Percentiles rank a stretch among this genome's conserved stretches.
phyloP scores from a whole-genome alignment of 352 stramenopile species.

The Phytophthora pisi region DNA sequence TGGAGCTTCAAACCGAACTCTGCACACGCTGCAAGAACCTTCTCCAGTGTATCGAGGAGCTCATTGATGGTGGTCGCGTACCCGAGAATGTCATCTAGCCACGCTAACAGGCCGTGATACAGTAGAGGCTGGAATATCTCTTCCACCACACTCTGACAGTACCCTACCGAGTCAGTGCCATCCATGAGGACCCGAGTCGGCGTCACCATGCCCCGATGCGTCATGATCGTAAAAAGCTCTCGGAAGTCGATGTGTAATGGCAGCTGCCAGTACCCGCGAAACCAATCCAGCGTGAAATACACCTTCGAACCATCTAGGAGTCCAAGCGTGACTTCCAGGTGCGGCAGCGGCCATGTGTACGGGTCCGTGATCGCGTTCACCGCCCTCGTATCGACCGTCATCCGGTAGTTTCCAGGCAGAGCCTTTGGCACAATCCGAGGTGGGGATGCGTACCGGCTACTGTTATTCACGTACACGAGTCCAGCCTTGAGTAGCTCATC shows the following conservation, averaged over 20 bases:
- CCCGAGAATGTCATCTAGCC: neutral
- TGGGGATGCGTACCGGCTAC: neutral
- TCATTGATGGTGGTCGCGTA: neutral
- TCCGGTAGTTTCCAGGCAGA: neutral
- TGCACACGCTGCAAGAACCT: neutral
- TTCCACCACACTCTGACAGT: neutral
- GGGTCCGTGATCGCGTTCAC: neutral
- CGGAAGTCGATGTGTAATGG: slow-evolving; percentile 22
- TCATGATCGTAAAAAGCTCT: slow-evolving; percentile 12
- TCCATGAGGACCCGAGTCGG: slow-evolving; percentile 11
- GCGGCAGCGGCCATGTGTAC: neutral
- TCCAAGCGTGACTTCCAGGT: neutral
- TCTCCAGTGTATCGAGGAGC: neutral
- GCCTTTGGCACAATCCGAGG: neutral
- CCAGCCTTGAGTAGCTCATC: neutral
- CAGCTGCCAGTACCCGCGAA: slow-evolving; percentile 8
- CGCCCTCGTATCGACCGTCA: slow-evolving; percentile 1
- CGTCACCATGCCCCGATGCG: slow-evolving; percentile 15
- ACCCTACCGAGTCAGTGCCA: neutral
- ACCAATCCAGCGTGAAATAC: slow-evolving; percentile 8
- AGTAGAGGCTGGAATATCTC: neutral
- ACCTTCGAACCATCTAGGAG: neutral
- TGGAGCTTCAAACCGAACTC: neutral
- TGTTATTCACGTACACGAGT: neutral
- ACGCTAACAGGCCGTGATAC: neutral